Base-by-base conservation (phyloP, 305 asterid genomes). In the Fraxinus sp. region DNA sequence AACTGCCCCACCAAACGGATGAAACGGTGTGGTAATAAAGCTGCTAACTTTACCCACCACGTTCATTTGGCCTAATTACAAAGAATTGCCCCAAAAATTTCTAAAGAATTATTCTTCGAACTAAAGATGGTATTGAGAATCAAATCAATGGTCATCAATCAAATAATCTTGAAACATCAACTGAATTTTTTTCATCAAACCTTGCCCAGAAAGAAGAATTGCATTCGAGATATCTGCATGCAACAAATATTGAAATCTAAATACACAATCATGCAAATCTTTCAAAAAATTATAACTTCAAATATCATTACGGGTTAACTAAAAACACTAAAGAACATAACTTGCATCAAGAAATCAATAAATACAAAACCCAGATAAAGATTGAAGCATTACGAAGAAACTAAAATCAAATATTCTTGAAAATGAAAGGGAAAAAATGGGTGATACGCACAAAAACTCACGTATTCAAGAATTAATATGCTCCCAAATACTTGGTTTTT, bases 1-100 rank as follows among this genome's bases (percentile, higher is more conserved):
- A 16, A 93, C 98, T 3, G 98, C 98, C 79, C 98, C 98, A 82
- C 98, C 98, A 84, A 93, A 95, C 4, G 98, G 98, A 86, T 95
- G 98, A 87, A 95, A 95, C n/a, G 98, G 97, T 7, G 97, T 93
- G 85, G 97, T 87, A 30, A 94, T 89, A 55, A 92, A 85, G 89
- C 93, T 91, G 30, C 97, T 84, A 87, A 95, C 95, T 90, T 87
- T 91, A 71, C 97, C 97, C 71, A 93, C 97, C 81, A 95, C 94
- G 88, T 91, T 93, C 98, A 95, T 95, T 88, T 89, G 86, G 85
- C 79, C 88, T 75, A 77, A 82, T 83, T 32, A 77, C 80, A 87
- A 75, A 88, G 37, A 68, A 46, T 52, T 77, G 78, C 80, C 78
- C 79, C 77, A 71, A 83, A 83, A 62, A 76, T 43, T 37, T 13